phyloP scores from a whole-genome alignment of 2,329 filamentous ascomycete species.

The Sordariomycetes sp. region DNA sequence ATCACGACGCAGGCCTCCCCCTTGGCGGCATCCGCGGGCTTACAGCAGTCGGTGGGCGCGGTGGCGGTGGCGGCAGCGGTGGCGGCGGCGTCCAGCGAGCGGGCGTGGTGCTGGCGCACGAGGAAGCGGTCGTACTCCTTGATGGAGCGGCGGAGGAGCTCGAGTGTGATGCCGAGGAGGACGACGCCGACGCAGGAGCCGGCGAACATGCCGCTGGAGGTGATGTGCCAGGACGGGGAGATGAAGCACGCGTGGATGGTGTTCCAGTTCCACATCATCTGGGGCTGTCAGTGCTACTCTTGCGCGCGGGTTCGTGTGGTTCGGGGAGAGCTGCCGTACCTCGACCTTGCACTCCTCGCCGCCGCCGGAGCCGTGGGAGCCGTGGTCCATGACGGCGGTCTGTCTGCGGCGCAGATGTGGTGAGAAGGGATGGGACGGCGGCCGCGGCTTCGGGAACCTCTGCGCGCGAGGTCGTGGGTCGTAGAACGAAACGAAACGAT shows the following conservation, averaged over 20 bases:
- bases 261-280: constrained; percentile 79
- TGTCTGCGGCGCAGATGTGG: background rate
- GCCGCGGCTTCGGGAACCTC: background rate
- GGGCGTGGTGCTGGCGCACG: constrained; percentile 31
- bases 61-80: constrained; percentile 9
- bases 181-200: constrained; percentile 71
- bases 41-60: constrained; percentile 11
- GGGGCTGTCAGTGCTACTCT: background rate
- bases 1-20: constrained; percentile 4
- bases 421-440: background rate
- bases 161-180: constrained; percentile 61
- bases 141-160: constrained; percentile 57
- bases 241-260: constrained; percentile 67
- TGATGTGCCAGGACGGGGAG: constrained; percentile 57
- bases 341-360: constrained; percentile 28
- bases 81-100: constrained; percentile 13
- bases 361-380: constrained; percentile 8
- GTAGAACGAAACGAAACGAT: background rate
- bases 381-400: constrained; percentile 3
- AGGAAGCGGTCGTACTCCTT: constrained; percentile 66
- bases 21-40: constrained; percentile 5
- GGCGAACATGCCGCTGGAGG: constrained; percentile 60
- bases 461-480: too few species aligned
- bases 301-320: background rate
- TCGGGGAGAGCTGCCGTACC: constrained; percentile 20